These are phyloP conservation scores for Ceratobasidium sp. DNA, from an alignment of 1,284 basidiomycete genomes.

Conservation along the genomic window DNA sequence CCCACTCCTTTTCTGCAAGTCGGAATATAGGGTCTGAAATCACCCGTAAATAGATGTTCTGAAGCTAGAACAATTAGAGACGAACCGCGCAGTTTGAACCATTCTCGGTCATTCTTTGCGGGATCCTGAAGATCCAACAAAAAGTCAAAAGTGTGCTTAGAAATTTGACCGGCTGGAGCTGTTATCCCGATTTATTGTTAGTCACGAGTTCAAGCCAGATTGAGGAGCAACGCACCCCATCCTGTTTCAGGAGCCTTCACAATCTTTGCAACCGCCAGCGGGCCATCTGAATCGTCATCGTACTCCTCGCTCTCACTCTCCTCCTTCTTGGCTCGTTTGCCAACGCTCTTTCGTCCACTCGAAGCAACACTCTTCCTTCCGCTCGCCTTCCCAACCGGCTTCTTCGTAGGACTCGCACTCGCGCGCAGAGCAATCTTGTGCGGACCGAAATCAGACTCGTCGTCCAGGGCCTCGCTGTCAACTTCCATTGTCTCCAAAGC, in stretches of 20 bases:
- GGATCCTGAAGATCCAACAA: slow-evolving; percentile 76
- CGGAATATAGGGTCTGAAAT: slow-evolving; percentile 80
- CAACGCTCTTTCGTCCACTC: slow-evolving; percentile 47
- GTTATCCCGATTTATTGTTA: slow-evolving; percentile 32
- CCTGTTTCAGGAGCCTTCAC: slow-evolving; percentile 83
- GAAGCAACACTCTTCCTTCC: slow-evolving; percentile 33
- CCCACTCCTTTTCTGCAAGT: slow-evolving; percentile 87
- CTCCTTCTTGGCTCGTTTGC: slow-evolving; percentile 48
- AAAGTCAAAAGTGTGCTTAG: slow-evolving; percentile 84
- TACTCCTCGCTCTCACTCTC: slow-evolving; percentile 58
- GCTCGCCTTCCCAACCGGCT: slow-evolving; percentile 29
- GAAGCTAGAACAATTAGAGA: slow-evolving; percentile 13
- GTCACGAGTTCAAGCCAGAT: not conserved
- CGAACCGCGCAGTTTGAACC: slow-evolving; percentile 81
- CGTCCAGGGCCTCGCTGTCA: slow-evolving; percentile 26
- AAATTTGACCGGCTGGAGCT: slow-evolving; percentile 89
- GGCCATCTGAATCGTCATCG: slow-evolving; percentile 68
- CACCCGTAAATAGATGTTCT: slow-evolving; percentile 7
- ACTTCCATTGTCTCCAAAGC: slow-evolving; percentile 41
- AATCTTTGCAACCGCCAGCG: slow-evolving; percentile 74
- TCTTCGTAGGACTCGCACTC: slow-evolving; percentile 36
- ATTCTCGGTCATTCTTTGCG: slow-evolving; percentile 85
- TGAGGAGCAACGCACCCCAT: slow-evolving; percentile 63
- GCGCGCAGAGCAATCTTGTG: slow-evolving; percentile 32
- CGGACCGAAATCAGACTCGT: slow-evolving; percentile 42